Base-by-base conservation (phyloP, 768 basidiomycete genomes). In the Fomitopsis pulvina region DNA sequence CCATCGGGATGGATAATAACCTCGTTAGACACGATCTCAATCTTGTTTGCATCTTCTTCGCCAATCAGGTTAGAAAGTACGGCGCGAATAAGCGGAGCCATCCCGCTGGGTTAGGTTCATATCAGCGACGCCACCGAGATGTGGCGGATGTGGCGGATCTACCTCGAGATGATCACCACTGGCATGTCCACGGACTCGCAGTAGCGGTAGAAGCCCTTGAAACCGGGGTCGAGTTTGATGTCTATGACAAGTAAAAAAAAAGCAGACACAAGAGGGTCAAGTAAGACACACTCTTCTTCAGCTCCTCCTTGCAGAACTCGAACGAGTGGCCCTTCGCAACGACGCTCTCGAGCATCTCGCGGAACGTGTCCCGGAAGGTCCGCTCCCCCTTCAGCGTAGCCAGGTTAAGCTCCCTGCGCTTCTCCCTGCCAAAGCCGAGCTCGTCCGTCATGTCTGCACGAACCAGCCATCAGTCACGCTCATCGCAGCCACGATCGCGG, bases 21-120 rank as follows among this genome's bases (percentile, higher is more conserved):
- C 55, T 91, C 86, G 69, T 99, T 99, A n/a, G 94, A 84, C 58
- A 99, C 89, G 61, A 99, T 87, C 52, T 89, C 81, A 47, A 98
- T 94, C 29, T 81, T 74, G 40, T 78, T 70, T 3, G 89, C 83
- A 25, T 79, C 80, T 52, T 84, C 78, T 29, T 80, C 73, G 9
- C 87, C 88, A 46, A 94, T 72, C 40, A 93, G 81, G 54, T 81
- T 85, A 41, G 82, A 79, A n/a, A 97, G 77, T 4, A 96, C 87
- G 0, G 90, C 90, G 37, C 91, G 87, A 58, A 99, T 97, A 56
- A 89, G 78, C 11, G 94, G 93, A 9, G 83, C 84, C 93, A 96
- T 96, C 21, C 93, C 94, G 56, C 90, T 92, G 62, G 18, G 30
- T 37, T 21, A 41, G 26, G 41, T 1, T 27, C 30, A 26, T 50